Evolutionary conservation across 352 stramenopile genomes (phyloP), one percentile per base, ranked within the genome.

Genomic region (Phytophthora ramorum): DNA sequence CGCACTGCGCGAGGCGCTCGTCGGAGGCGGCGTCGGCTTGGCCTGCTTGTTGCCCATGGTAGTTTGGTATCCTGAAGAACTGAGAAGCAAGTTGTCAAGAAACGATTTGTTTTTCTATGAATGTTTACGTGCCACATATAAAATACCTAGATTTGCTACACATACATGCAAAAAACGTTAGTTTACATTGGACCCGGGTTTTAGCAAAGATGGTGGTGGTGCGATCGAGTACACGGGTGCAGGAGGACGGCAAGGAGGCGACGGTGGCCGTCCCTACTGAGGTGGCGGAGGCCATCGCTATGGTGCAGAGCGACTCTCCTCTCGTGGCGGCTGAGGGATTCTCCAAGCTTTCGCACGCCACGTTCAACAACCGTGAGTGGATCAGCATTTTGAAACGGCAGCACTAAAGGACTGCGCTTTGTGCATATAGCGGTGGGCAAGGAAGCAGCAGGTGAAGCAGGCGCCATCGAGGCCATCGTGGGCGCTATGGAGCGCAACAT

Each of bases 21-120:
- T 6, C 4, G 26, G 43, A 54, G 55, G 66, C 67, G 68, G 77
- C 64, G 75, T 65, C 50, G 73, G 76, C 64, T 95, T 95, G 37
- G 68, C 83, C 28, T 92, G 87, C 70, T 95, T 95, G 81, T 94
- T 95, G 26, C 87, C 87, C 87, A 95, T 93, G 46, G 2, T 32
- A 4, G 7, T 24, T 24, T 24, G 22, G 22, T 68, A 53, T 69
- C 16, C 10, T 13, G 16, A 32, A 52, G 16, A 32, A 52, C 34
- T 63, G 44, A 58, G 47, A 58, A 59, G 3, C 16, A 19, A 40
- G 5, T n/a, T 40, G 34, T n/a, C 30, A 35, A 10, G 30, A n/a
- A n/a, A n/a, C n/a, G n/a, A n/a, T n/a, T n/a, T n/a, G n/a, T n/a
- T n/a, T n/a, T n/a, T n/a, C n/a, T n/a, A n/a, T n/a, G n/a, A n/a